These are phyloP conservation scores for Reticulascus tulasneorum DNA, from an alignment of 2,329 filamentous ascomycete genomes.

Conservation along the genomic window DNA sequence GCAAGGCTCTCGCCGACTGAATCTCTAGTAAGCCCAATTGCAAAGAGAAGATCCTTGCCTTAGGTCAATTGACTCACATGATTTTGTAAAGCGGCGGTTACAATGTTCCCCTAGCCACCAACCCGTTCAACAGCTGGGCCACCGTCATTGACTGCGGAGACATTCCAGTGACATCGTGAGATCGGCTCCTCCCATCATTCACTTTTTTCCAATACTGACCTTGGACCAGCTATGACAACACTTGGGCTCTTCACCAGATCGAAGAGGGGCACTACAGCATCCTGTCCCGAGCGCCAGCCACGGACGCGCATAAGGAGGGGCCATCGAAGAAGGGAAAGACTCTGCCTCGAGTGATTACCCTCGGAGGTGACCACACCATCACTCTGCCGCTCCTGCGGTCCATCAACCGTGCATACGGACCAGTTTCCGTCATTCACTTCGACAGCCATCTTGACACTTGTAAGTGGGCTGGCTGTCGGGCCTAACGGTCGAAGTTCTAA, in stretches of 20 bases:
- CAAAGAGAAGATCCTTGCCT: slow-evolving; percentile 26
- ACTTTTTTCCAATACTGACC: neutral
- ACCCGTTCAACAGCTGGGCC: slow-evolving; percentile 79
- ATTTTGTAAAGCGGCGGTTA: slow-evolving; percentile 78
- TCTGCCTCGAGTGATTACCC: slow-evolving; percentile 74
- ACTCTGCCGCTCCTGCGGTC: slow-evolving; percentile 56
- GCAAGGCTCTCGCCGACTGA: slow-evolving; percentile 80
- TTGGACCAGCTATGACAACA: slow-evolving; percentile 67
- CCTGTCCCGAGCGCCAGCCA: slow-evolving; percentile 66
- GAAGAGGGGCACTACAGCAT: slow-evolving; percentile 79
- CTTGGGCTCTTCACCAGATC: slow-evolving; percentile 77
- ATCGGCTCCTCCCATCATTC: slow-evolving; percentile 3
- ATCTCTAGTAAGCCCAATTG: slow-evolving; percentile 68
- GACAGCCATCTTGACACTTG: slow-evolving; percentile 66
- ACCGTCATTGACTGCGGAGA: slow-evolving; percentile 80
- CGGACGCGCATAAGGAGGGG: slow-evolving; percentile 62
- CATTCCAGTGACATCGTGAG: slow-evolving; percentile 78
- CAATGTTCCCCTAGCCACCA: slow-evolving; percentile 75
- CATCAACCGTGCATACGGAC: slow-evolving; percentile 58
- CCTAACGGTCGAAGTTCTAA: slow-evolving; percentile 14
- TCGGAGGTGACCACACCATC: slow-evolving; percentile 63
- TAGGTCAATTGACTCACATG: slow-evolving; percentile 3
- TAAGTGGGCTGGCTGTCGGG: slow-evolving; percentile 25
- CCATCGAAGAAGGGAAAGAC: slow-evolving; percentile 71
- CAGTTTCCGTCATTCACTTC: slow-evolving; percentile 59